These are phyloP conservation scores for Fusarium beomiforme DNA, from an alignment of 2,329 filamentous ascomycete genomes.

Conservation along the genomic window DNA sequence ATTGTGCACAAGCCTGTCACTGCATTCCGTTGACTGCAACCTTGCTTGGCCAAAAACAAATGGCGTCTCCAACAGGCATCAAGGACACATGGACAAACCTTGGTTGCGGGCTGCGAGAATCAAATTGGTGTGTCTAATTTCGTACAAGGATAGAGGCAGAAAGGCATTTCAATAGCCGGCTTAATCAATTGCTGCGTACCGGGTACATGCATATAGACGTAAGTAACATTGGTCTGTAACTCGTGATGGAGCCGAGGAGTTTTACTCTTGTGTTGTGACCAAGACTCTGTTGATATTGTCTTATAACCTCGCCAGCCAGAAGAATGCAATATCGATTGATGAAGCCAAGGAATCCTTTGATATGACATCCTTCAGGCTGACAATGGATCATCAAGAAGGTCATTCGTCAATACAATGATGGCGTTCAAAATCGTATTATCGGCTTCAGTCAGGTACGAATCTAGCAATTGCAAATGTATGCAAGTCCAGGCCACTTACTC, in stretches of 20 bases:
- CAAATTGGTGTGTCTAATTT: constrained; percentile 20
- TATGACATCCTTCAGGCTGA: neutral
- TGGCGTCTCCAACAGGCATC: constrained; percentile 10
- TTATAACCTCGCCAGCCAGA: constrained; percentile 2
- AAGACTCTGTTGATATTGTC: constrained; percentile 8
- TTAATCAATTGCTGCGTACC: constrained; percentile 16
- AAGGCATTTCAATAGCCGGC: constrained; percentile 32
- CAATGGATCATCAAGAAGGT: neutral
- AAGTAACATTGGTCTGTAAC: constrained; percentile 9
- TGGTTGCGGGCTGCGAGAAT: constrained; percentile 9
- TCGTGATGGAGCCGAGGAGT: neutral
- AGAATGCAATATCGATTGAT: constrained; percentile 10
- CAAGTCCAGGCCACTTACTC: constrained; percentile 17
- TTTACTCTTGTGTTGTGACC: constrained; percentile 12
- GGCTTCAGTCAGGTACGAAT: constrained; percentile 10
- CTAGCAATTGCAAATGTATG: constrained; percentile 3
- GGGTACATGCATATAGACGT: constrained; percentile 13
- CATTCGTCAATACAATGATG: constrained; percentile 12
- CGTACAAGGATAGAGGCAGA: constrained; percentile 4
- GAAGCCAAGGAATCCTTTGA: neutral
- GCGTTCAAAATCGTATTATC: constrained; percentile 19
- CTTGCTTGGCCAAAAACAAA: constrained; percentile 29
- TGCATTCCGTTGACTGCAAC: constrained; percentile 29
- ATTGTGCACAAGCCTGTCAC: constrained; percentile 26
- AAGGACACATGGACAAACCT: constrained; percentile 25